Evolutionary conservation across 495 filamentous ascomycete species (phyloP).

Genomic region (Talaromyces nanjingensis): DNA sequence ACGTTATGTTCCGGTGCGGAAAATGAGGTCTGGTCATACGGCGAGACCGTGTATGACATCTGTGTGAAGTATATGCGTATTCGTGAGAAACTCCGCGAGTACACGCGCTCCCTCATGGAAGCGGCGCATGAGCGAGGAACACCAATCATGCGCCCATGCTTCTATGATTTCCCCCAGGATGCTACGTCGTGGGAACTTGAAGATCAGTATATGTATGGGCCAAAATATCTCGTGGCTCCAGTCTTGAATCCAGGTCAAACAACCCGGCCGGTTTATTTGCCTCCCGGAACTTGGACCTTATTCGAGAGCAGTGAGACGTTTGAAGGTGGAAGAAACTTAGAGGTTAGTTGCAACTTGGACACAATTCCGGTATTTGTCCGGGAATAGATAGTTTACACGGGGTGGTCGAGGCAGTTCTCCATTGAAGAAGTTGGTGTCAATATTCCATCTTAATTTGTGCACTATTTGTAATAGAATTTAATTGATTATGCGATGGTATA

Average conservation of each 20-base stretch:
- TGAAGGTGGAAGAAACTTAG: slow-evolving; percentile 26
- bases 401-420: too few relatives aligned
- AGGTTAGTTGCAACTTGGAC: slow-evolving; percentile 39
- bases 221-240: slow-evolving; percentile 19
- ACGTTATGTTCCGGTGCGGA: not conserved
- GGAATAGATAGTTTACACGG: not conserved
- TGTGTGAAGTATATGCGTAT: slow-evolving; percentile 24
- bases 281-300: not conserved
- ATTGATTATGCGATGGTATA: too few relatives aligned
- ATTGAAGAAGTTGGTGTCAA: too few relatives aligned
- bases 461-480: too few relatives aligned
- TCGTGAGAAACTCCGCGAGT: slow-evolving; percentile 17
- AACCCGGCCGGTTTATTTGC: slow-evolving; percentile 26
- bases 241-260: slow-evolving; percentile 20
- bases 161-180: slow-evolving; percentile 21
- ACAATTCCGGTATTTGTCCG: slow-evolving; percentile 40
- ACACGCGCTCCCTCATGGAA: slow-evolving; percentile 16
- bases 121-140: slow-evolving; percentile 18
- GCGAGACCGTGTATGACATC: slow-evolving; percentile 17
- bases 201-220: slow-evolving; percentile 28
- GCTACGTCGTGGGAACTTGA: slow-evolving; percentile 16
- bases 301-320: not conserved
- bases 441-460: too few relatives aligned
- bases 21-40: slow-evolving; percentile 28
- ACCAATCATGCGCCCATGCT: slow-evolving; percentile 25